Evolutionary conservation across 129 eudicot species (phyloP), one percentile per base, ranked within the genome.

Genomic region (Centrapalus pauciflorus): DNA sequence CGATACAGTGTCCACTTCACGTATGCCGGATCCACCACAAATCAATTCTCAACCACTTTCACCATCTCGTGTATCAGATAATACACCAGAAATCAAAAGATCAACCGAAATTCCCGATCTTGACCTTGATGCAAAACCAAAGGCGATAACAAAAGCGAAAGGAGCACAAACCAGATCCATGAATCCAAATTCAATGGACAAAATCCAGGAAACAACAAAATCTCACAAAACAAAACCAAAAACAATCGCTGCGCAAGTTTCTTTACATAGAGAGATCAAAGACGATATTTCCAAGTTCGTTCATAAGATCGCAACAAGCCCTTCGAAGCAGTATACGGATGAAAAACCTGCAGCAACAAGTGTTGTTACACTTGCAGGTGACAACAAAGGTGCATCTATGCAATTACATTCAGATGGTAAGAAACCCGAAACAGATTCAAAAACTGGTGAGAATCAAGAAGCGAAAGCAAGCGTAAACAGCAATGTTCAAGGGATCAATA

Each of bases 321-420:
- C 70, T 29, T 33, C 74, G 40, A 79, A 80, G 41, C 60, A 58
- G 6, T 20, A 34, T 23, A 66, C 20, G 34, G 72, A 82, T 11
- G 98, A 79, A 12, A 79, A 71, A 25, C 76, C 81, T 34, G 48
- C 48, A n/a, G n/a, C n/a, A n/a, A n/a, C n/a, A 13, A 83, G 76
- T 45, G 59, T 89, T 9, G 76, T 92, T 32, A 86, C 88, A 33
- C 73, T 93, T 19, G 82, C 87, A 0, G 98, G 96, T 41, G 91
- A 82, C 46, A 93, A 86, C 55, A 76, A 66, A 59, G 98, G 98
- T 19, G 98, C 98, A 60, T 69, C 69, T 5, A 88, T 93, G 98
- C 78, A 85, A 21, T 70, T 93, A 12, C 77, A 78, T 55, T 63
- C 70, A 4, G 81, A 74, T 45, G 77, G 33, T 29, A 52, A 17